phyloP scores from a whole-genome alignment of 1,139 yeast species.

The Sugiyamaella sp. region DNA sequence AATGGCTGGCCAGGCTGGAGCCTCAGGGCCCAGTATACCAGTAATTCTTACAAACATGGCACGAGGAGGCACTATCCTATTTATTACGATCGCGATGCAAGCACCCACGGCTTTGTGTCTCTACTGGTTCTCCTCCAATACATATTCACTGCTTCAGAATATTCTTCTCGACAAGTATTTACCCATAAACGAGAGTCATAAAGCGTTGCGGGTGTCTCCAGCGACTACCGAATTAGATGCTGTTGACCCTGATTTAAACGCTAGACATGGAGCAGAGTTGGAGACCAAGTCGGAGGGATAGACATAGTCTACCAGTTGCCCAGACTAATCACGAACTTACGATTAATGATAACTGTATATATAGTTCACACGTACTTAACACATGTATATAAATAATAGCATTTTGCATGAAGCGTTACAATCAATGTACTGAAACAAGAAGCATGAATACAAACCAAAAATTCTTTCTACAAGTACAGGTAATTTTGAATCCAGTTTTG shows the following conservation, averaged over 20 bases:
- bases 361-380: conserved; percentile 2
- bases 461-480: conserved; percentile 8
- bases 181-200: conserved; percentile 46
- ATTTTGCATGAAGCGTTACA: neutral
- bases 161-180: conserved; percentile 65
- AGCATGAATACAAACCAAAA: neutral
- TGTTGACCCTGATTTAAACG: no score
- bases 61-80: conserved; percentile 71
- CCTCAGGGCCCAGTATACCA: conserved; percentile 60
- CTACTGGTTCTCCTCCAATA: conserved; percentile 87
- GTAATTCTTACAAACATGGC: conserved; percentile 62
- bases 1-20: conserved; percentile 44
- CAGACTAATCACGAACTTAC: conserved; percentile 2
- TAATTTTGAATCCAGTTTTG: neutral
- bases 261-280: no score
- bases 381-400: conserved; percentile 16
- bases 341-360: conserved; percentile 1
- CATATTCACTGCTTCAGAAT: conserved; percentile 75
- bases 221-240: conserved; percentile 4
- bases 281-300: no score
- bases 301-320: neutral
- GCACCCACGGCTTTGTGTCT: conserved; percentile 81
- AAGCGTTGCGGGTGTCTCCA: conserved; percentile 1
- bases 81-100: conserved; percentile 83
- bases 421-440: neutral